A percentile compares a stretch with the other conserved stretches of the same genome.
These are phyloP conservation scores for Tetraselmis chui DNA, from an alignment of 139 green algal genomes.

Conservation along the genomic window DNA sequence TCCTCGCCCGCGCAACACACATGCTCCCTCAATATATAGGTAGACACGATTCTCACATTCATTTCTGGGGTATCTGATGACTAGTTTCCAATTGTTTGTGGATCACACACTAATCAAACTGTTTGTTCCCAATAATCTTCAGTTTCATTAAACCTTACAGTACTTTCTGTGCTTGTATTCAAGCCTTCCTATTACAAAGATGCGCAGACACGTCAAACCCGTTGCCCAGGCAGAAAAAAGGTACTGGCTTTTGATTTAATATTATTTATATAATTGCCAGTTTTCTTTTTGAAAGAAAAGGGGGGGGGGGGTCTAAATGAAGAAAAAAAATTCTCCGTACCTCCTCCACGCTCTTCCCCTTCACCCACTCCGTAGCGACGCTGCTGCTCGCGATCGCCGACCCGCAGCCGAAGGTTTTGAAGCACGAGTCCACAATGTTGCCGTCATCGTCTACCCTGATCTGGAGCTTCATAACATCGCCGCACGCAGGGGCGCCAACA, in stretches of 20 bases:
- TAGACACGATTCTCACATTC: background rate
- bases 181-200: background rate
- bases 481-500: constrained; percentile 87
- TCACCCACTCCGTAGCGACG: constrained; percentile 93
- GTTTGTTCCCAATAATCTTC: too few relatives aligned
- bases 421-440: constrained; percentile 93
- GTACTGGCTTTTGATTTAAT: too few relatives aligned
- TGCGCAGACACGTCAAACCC: background rate
- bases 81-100: too few relatives aligned
- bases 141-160: too few relatives aligned
- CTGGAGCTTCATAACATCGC: constrained; percentile 99
- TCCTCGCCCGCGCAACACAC: background rate
- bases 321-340: constrained; percentile 20
- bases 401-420: constrained; percentile 99
- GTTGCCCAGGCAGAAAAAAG: background rate
- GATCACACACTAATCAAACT: too few relatives aligned
- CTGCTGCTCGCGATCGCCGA: constrained; percentile 93
- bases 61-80: too few relatives aligned
- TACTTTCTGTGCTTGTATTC: background rate
- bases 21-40: background rate
- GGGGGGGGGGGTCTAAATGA: too few relatives aligned
- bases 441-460: constrained; percentile 88
- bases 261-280: too few relatives aligned
- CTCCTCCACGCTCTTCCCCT: constrained; percentile 77
- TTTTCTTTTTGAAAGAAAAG: too few relatives aligned